phyloP scores from a whole-genome alignment of 2,329 filamentous ascomycete species.

The Ceratocystis lukuohia region DNA sequence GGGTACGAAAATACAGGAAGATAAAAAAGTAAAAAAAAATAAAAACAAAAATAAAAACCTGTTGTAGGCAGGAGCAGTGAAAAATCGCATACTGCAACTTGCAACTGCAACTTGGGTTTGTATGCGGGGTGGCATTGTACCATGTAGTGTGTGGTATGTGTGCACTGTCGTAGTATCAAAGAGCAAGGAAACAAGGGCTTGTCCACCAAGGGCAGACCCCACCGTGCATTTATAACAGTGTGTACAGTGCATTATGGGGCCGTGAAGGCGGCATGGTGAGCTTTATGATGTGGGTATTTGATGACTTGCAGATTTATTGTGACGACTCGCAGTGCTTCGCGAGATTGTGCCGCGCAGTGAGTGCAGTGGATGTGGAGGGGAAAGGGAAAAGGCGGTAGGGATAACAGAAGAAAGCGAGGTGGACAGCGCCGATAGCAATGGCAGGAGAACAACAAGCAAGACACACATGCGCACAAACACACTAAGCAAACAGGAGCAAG shows the following conservation, averaged over 20 bases:
- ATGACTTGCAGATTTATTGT: not conserved
- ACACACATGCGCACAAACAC: not conserved
- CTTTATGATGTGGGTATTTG: not conserved
- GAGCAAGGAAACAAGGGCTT: not conserved
- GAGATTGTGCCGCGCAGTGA: not conserved
- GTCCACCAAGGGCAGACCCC: not conserved
- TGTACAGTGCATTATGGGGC: not conserved
- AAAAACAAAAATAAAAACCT: not conserved
- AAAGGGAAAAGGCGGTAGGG: not conserved
- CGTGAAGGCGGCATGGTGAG: not conserved
- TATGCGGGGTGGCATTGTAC: not conserved
- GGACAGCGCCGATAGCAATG: not conserved
- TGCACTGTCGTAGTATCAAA: too few species aligned
- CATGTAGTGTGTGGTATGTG: not conserved
- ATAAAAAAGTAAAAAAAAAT: not conserved
- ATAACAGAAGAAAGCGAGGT: not conserved
- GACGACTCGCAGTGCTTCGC: not conserved
- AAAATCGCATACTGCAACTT: not conserved
- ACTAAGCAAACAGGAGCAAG: not conserved
- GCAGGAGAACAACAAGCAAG: not conserved
- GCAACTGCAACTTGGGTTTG: not conserved
- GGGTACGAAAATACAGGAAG: not conserved
- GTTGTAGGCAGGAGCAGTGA: not conserved
- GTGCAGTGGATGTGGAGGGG: not conserved
- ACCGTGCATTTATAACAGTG: conserved; percentile 1